Percentiles rank a stretch among this genome's conserved stretches.
phyloP scores from a whole-genome alignment of 2,329 filamentous ascomycete genomes.

The Penicillium psychrosexuale region DNA sequence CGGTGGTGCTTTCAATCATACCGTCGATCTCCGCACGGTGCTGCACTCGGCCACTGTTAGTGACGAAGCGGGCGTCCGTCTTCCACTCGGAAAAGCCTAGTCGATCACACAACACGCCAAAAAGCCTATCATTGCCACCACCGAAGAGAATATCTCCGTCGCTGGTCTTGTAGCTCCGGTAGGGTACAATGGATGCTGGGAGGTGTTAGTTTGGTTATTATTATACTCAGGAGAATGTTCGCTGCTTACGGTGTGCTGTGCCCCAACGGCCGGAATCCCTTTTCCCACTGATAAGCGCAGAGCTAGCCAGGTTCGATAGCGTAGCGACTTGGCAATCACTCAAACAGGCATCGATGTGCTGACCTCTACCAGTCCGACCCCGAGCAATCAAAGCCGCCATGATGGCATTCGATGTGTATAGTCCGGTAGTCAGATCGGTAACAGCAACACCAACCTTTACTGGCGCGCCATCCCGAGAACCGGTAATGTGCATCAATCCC shows the following conservation, averaged over 20 bases:
- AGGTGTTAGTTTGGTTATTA: slow-evolving; percentile 25
- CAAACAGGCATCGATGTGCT: slow-evolving; percentile 87
- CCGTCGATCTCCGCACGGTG: slow-evolving; percentile 74
- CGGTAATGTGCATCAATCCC: slow-evolving; percentile 98
- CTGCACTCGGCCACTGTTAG: slow-evolving; percentile 57
- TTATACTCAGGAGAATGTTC: not conserved
- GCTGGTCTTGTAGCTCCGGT: slow-evolving; percentile 70
- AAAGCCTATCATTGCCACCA: slow-evolving; percentile 62
- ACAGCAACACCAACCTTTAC: slow-evolving; percentile 98
- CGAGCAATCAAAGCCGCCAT: slow-evolving; percentile 87
- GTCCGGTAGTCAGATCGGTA: slow-evolving; percentile 88
- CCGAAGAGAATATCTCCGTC: slow-evolving; percentile 64
- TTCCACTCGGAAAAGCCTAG: slow-evolving; percentile 59
- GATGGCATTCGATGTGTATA: slow-evolving; percentile 93
- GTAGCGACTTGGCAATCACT: slow-evolving; percentile 96
- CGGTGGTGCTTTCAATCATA: slow-evolving; percentile 72
- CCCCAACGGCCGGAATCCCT: slow-evolving; percentile 90
- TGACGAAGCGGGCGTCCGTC: slow-evolving; percentile 55
- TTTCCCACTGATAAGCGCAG: slow-evolving; percentile 80
- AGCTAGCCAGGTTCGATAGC: slow-evolving; percentile 91
- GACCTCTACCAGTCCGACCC: slow-evolving; percentile 70
- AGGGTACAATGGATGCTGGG: slow-evolving; percentile 91
- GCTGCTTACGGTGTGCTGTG: slow-evolving; percentile 76
- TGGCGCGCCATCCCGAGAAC: slow-evolving; percentile 78
- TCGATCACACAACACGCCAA: slow-evolving; percentile 57